Base-by-base conservation (phyloP, 2,329 filamentous ascomycete species). In the Aureobasidium pullulans region DNA sequence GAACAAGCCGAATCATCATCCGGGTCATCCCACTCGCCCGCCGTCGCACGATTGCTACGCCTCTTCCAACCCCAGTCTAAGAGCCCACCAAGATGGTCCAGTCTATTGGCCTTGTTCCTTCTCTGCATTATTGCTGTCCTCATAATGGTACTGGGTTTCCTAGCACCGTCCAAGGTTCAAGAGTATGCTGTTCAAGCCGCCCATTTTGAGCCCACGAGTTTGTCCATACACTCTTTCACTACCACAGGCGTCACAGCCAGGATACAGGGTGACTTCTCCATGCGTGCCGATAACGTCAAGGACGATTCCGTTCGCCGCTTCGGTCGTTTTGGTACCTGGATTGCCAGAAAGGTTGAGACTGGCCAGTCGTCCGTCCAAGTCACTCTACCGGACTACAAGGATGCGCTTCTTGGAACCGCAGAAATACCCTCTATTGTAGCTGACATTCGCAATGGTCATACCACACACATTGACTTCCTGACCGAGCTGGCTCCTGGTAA, bases 221-320 rank as follows among this genome's bases (percentile, higher is more conserved):
- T 99, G 19, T 90, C 91, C 1, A 85, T 99, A 61, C 88, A 94
- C 67, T 90, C 88, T 2, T 88, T 96, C 64, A 96, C 90, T 0
- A 70, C 84, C 7, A 81, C 86, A 61, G 93, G 94, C 11, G 83
- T 96, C 8, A 84, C 82, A 62, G 88, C 90, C 34, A 85, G 90
- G 63, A 80, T 99, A 48, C 87, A 92, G 68, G 93, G 89, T 19
- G 87, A 88, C 58, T 90, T 97, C 68, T 81, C 79, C 44, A 83
- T 99, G 64, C 90, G 97, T 71, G 87, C 87, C 0, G 83, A 83
- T 5, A 85, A 85, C 53, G 91, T 97, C 19, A 74, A 81, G 62
- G 88, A 88, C 65, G 79, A 83, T 54, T 79, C 85, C 58, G 83
- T 93, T 31, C 83, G 90, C 63, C 84, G 87, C 65, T 75, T 97